Evolutionary conservation across 495 filamentous ascomycete species (phyloP).

Genomic region (Achaetomiella virescens): DNA sequence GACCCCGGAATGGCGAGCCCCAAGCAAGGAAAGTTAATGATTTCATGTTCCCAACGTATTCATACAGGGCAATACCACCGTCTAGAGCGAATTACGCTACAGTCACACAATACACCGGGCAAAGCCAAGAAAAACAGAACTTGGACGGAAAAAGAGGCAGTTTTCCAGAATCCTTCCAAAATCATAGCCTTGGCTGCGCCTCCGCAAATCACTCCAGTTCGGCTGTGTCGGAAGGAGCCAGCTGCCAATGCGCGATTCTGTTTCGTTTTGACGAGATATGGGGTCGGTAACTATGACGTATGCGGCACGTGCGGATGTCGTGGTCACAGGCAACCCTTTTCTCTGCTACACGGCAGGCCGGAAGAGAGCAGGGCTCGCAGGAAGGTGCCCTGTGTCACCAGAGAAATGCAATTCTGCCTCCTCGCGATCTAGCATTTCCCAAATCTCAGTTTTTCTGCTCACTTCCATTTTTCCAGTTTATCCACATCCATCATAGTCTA

Average conservation of each 20-base stretch:
- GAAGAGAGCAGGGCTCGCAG: no score
- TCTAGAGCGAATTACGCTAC: no score
- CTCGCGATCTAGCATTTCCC: no score
- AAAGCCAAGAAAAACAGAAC: not conserved
- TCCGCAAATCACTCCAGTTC: slow-evolving; percentile 16
- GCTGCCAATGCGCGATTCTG: not conserved
- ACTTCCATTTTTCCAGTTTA: no score
- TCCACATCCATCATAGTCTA: no score
- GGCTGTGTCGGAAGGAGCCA: slow-evolving; percentile 12
- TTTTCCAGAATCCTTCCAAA: slow-evolving; percentile 8
- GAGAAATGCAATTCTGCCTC: no score
- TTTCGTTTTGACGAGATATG: not conserved
- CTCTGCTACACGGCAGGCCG: no score
- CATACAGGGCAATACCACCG: not conserved
- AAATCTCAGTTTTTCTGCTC: no score
- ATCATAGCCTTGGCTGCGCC: slow-evolving; percentile 4
- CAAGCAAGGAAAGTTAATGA: not conserved
- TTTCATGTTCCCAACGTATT: not conserved
- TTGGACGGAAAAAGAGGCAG: not conserved
- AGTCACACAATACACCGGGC: no score
- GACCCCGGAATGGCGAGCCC: not conserved
- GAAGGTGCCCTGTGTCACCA: no score
- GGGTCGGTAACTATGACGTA: not conserved
- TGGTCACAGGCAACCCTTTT: not conserved
- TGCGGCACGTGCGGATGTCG: not conserved